Evolutionary conservation across 495 filamentous ascomycete species (phyloP), one percentile per base, ranked within the genome.

Genomic region (Penicillium taxi): DNA sequence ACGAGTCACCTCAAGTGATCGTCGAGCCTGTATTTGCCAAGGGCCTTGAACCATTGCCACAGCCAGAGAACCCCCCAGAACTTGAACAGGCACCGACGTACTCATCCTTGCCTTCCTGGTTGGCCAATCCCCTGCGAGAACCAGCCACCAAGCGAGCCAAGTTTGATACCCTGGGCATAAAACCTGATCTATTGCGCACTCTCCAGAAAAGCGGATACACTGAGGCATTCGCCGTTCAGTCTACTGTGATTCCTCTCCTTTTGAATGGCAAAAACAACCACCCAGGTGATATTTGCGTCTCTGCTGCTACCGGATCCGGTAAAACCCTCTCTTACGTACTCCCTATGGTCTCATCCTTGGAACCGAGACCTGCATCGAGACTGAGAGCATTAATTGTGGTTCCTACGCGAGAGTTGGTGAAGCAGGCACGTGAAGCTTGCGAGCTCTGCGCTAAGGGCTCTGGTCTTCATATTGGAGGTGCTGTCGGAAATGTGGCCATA

Each of bases 301-400:
- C 86, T 14, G 90, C 90, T 1, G 77, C 86, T 3, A 96, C 90
- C 1, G 90, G 90, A 4, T 96, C 90, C 0, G 90, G 90, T 30
- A 96, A 96, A 53, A 96, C 90, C 0, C 61, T 96, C 2, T 80
- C 90, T 4, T 96, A 96, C 44, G 70, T 87, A 1, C 66, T 96
- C n/a, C 90, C 90, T 0, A 74, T 96, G 45, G 63, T 94, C 11
- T 76, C 85, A 25, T 72, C 75, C n/a, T 58, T 96, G 26, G 74
- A 77, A 33, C 59, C 70, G 2, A 65, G 67, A 22, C 61, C 67
- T 14, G 56, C 74, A 3, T 81, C 78, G 0, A 74, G 69, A 33
- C 63, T 96, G 1, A 70, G 84, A 29, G 89, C 75, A 2, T 53
- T 96, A 5, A 75, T 96, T 42, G 80, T 96, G 6, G 74, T 96